Base-by-base conservation (phyloP, 108 stramenopile genomes). In the Pseudonitzschia pungens region DNA sequence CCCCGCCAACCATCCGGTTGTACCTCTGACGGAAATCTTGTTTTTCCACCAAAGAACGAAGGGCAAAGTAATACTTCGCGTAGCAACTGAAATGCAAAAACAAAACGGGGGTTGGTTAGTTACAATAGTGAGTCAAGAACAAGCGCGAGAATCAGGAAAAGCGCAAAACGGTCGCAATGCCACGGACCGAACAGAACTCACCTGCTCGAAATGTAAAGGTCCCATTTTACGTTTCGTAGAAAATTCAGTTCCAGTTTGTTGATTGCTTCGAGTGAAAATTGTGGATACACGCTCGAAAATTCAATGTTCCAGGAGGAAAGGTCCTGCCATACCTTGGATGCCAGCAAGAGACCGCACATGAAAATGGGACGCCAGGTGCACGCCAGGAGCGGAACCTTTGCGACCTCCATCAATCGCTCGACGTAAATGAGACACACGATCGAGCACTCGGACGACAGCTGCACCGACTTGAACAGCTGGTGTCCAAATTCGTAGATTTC, bases 291-390 rank as follows among this genome's bases (percentile, higher is more conserved):
- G 58, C 81, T 89, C 7, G 97, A 81, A 80, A 99, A 97, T 70
- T 99, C 99, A 70, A 96, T 94, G 76, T 99, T 99, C 99, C 98
- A 99, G 12, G 89, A 88, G 56, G 88, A 88, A 65, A 97, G 87
- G 78, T 99, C 99, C 78, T 99, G 98, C 99, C 99, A 99, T 11
- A 99, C 98, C 81, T 99, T 99, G 63, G 93, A 95, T 21, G 99
- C 98, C 52, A 99, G 89, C 32, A 99, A 89, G 65, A 99, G 75
- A 16, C 96, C 96, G 73, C 91, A 91, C 89, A 99, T 84, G 67
- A 99, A 90, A 65, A 98, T 93, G 27, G 99, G 97, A 72, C 94
- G 85, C 99, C 99, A 99, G 5, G 93, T 99, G 18, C 79, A 73
- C 0, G 95, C 81, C 70, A 98, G 65, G 20, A 99, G 79, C 11